Conservation (phyloP, 345 rosid species). For the Moricandia arvensis region DNA sequence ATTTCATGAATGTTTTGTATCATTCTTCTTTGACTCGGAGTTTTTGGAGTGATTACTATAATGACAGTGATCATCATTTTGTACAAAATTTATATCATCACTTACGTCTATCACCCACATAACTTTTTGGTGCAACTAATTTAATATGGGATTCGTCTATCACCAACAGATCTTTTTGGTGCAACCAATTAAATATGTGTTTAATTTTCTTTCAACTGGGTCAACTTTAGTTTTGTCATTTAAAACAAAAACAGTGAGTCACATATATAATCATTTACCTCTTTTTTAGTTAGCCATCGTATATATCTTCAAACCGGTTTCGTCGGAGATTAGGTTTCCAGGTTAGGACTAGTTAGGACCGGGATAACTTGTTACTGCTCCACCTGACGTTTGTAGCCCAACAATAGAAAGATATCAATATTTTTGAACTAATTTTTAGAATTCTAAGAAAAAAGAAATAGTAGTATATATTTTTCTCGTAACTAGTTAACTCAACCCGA, state of each 20-base stretch:
- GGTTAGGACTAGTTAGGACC: no score
- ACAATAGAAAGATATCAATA: no score
- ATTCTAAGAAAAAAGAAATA: no score
- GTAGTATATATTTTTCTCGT: no score
- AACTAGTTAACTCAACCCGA: no score
- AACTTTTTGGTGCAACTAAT: constrained; percentile 16
- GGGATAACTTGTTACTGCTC: no score
- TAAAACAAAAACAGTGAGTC: background rate
- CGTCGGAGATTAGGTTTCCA: no score
- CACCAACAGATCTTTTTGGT: background rate
- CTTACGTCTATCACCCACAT: background rate
- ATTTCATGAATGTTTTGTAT: background rate
- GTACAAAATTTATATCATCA: background rate
- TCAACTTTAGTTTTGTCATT: background rate
- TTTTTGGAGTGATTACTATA: background rate
- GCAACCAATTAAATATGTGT: background rate
- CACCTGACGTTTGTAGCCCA: no score
- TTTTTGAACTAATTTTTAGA: no score
- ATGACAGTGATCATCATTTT: background rate
- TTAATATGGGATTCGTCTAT: background rate
- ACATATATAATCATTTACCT: no score
- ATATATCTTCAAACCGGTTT: no score
- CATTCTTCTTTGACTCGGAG: background rate
- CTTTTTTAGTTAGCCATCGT: no score
- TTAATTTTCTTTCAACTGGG: constrained; percentile 1